Evolutionary conservation across 768 basidiomycete species (phyloP).

Genomic region (Psilocybe tampanensis): DNA sequence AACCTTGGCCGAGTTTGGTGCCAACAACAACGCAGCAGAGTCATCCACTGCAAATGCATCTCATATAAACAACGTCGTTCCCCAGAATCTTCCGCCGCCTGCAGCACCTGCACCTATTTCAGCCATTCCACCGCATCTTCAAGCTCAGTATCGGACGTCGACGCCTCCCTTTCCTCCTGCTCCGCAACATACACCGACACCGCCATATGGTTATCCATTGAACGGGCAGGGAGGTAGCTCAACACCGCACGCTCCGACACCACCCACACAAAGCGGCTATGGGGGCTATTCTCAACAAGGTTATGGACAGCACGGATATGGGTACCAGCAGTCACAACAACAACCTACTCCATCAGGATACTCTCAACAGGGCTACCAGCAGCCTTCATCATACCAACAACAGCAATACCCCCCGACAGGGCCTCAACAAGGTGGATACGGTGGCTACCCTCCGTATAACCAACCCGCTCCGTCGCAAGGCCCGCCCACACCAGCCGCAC

Average conservation of each 20-base stretch:
- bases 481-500: constrained; percentile 20
- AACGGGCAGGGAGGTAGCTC: constrained; percentile 15
- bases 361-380: constrained; percentile 18
- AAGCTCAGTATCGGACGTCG: constrained; percentile 35
- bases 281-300: constrained; percentile 14
- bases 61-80: constrained; percentile 20
- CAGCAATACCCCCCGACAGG: not conserved
- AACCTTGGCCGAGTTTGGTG: constrained; percentile 60
- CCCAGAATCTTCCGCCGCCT: constrained; percentile 26
- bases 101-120: constrained; percentile 38
- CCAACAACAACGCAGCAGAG: constrained; percentile 20
- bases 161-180: constrained; percentile 29
- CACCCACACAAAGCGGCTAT: constrained; percentile 9
- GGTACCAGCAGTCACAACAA: constrained; percentile 12
- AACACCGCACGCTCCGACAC: constrained; percentile 1
- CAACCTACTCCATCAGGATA: not conserved
- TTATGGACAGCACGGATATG: constrained; percentile 22
- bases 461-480: constrained; percentile 14
- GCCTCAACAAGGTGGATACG: constrained; percentile 11
- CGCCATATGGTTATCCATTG: constrained; percentile 26
- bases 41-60: constrained; percentile 20
- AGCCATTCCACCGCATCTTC: constrained; percentile 51
- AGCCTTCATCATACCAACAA: constrained; percentile 15
- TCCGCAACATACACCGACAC: constrained; percentile 24
- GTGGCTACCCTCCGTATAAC: constrained; percentile 26